phyloP scores from a whole-genome alignment of 768 basidiomycete genomes.

The Guyanaporus albipodus region DNA sequence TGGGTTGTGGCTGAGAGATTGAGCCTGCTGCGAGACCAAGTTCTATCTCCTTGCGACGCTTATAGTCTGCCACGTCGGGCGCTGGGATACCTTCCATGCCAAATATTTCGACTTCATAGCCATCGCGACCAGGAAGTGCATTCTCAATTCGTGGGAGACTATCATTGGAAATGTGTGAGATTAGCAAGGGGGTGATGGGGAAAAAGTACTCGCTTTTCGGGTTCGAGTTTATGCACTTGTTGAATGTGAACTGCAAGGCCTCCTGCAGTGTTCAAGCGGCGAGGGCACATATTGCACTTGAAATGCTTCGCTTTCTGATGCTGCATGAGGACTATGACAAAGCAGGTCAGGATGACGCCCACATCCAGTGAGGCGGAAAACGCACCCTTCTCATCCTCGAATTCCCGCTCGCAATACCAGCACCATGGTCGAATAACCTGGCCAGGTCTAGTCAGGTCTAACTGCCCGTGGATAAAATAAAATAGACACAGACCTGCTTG shows the following conservation, averaged over 20 bases:
- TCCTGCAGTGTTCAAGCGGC: conserved; percentile 94
- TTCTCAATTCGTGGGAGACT: conserved; percentile 91
- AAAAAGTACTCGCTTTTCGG: conserved; percentile 52
- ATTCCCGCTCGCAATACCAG: conserved; percentile 99
- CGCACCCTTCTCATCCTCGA: conserved; percentile 97
- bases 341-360: not conserved
- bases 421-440: conserved; percentile 92
- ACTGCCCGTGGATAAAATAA: not conserved
- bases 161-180: conserved; percentile 4
- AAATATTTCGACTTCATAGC: conserved; percentile 98
- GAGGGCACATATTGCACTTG: conserved; percentile 94
- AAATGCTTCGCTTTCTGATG: conserved; percentile 99
- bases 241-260: conserved; percentile 97
- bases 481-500: conserved; percentile 32
- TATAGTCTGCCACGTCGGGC: conserved; percentile 93
- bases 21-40: conserved; percentile 79
- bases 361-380: not conserved
- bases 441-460: conserved; percentile 25
- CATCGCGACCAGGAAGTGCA: conserved; percentile 92
- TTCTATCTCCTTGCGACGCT: conserved; percentile 91
- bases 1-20: conserved; percentile 75
- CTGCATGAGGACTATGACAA: conserved; percentile 81
- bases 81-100: conserved; percentile 99
- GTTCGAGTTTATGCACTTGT: conserved; percentile 98
- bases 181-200: conserved; percentile 1